Base-by-base conservation (phyloP, 352 stramenopile species). In the Pythium apleroticum region DNA sequence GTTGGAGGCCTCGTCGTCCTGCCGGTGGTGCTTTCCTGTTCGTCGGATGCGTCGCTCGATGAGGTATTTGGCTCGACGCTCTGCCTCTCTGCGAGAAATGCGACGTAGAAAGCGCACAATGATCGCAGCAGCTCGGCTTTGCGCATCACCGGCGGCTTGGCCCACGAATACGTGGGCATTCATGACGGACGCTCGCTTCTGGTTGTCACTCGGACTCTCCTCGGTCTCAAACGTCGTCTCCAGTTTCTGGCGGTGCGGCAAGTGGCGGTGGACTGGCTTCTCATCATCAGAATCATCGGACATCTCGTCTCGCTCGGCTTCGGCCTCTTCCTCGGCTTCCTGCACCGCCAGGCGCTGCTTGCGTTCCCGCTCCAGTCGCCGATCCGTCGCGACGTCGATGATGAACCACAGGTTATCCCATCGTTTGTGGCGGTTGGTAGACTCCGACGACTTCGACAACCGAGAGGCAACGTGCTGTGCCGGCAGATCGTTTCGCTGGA, bases 81-180 rank as follows among this genome's bases (percentile, higher is more conserved):
- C 59, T 3, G 70, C 63, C 28, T 77, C 72, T 41, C 73, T 60
- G n/a, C 69, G 66, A 35, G 63, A 76, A 31, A 78, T 39, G 2
- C 70, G 70, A 12, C 72, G 71, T 33, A 90, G 72, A 60, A 90
- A 90, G 12, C 76, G 71, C 5, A 82, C 71, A 48, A 90, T 88
- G 53, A 88, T 88, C n/a, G 67, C 57, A 5, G 78, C 78, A 4
- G 78, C 81, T 12, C 71, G 70, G n/a, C 69, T 50, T 50, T 80
- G 76, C 4, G 63, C 54, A n/a, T 68, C 55, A 27, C 78, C 66
- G 7, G 65, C 64, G 6, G 50, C 57, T 19, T 57, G 33, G 17
- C 25, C 41, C 0, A 69, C 50, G 27, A 63, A 59, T 1, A 63
- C 15, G 1, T 57, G 57, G 0, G 57, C 65, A 33, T 71, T 66